Base-by-base conservation (phyloP, 2,329 filamentous ascomycete species). In the Stenocarpella maydis region DNA sequence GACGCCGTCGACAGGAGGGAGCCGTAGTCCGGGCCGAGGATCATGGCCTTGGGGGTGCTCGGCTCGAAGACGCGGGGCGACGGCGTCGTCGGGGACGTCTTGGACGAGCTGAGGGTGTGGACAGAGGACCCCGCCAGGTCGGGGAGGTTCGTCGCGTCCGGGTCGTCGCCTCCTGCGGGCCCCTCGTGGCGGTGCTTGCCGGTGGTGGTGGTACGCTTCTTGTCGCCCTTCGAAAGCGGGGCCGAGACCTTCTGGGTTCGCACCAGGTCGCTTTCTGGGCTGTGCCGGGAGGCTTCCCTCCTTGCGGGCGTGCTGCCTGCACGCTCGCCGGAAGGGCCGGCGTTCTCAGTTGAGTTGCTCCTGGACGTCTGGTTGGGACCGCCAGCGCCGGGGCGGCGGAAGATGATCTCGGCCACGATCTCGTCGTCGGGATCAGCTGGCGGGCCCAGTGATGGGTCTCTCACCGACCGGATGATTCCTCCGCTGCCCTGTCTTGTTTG, bases 11-110 rank as follows among this genome's bases (percentile, higher is more conserved):
- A 67, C 17, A 65, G 31, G 4, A 67, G 7, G 17, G 58, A 37
- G 12, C 21, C 52, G 3, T 47, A 58, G n/a, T 66, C 69, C 9
- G 45, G 15, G 14, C 34, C 26, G 17, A 69, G 19, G 2, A 65
- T 15, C 76, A 79, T 77, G 4, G 77, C 77, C 31, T 73, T 77
- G 0, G 77, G 77, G 0, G 77, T 79, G 5, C 58, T 71, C 0
- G 78, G 76, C 14, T 77, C 75, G 28, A 76, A 78, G 0, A n/a
- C 64, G 1, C 70, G 73, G 7, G 73, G 73, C 8, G 73, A 65
- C 1, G 74, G 73, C 2, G 73, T 69, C 43, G 54, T 45, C 1
- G 69, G 69, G 10, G 53, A 69, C 34, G 55, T 15, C 21, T 65
- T 67, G 9, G 41, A 41, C 17, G 66, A 68, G 45, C 45, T 65